These are phyloP conservation scores for Epichloe coenophiala DNA, from an alignment of 2,329 filamentous ascomycete genomes.

Conservation along the genomic window DNA sequence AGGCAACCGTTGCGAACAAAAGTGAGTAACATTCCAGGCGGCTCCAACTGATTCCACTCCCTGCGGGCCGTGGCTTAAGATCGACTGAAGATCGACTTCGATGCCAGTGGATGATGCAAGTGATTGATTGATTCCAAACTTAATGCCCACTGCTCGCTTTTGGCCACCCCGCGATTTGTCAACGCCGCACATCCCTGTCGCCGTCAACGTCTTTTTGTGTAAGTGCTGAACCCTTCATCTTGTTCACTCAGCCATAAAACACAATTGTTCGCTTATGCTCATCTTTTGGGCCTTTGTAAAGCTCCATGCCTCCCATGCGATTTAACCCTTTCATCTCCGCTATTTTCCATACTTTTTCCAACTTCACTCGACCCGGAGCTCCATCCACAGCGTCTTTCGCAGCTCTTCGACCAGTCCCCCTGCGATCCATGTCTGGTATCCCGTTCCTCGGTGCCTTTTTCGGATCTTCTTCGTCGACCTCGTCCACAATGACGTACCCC, in stretches of 20 bases:
- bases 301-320: constrained; percentile 29
- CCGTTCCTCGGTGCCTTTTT: constrained; percentile 71
- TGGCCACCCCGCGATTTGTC: constrained; percentile 6
- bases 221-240: neutral
- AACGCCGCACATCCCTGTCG: neutral
- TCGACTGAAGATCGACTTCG: constrained; percentile 1
- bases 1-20: neutral
- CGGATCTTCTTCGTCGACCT: constrained; percentile 35
- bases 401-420: constrained; percentile 14
- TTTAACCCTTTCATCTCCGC: constrained; percentile 33
- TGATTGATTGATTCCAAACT: constrained; percentile 7
- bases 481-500: constrained; percentile 56
- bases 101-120: constrained; percentile 2
- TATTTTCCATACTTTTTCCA: constrained; percentile 34
- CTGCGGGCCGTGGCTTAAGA: neutral
- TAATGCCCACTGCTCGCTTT: neutral
- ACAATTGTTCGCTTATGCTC: neutral
- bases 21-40: neutral
- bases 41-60: neutral
- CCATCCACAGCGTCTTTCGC: constrained; percentile 8
- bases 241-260: neutral
- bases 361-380: constrained; percentile 23
- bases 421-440: constrained; percentile 58
- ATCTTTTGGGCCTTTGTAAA: neutral
- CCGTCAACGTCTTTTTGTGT: neutral